Evolutionary conservation across 2,329 filamentous ascomycete species (phyloP).

Genomic region (Diaporthe ilicicola): DNA sequence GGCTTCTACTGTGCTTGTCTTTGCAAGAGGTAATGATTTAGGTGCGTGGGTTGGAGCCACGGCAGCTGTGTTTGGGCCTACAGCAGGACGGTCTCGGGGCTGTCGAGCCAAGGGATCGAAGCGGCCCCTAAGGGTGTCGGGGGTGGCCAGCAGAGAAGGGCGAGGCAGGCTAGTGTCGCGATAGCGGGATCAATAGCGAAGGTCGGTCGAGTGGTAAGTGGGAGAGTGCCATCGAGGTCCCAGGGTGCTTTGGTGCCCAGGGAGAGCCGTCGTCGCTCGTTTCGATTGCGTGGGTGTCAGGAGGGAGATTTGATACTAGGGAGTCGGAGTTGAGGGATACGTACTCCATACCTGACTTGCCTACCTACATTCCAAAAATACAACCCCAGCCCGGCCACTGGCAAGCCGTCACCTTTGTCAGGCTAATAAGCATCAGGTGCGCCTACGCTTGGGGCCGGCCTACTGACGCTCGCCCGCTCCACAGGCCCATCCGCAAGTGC

Average conservation of each 20-base stretch:
- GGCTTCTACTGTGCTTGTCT: background rate
- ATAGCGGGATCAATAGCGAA: constrained; percentile 21
- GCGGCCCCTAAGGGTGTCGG: background rate
- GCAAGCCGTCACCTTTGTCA: constrained; percentile 16
- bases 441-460: background rate
- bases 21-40: background rate
- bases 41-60: background rate
- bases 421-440: background rate
- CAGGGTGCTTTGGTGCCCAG: background rate
- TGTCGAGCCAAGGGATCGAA: constrained; percentile 17
- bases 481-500: background rate
- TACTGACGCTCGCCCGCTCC: constrained; percentile 7
- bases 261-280: constrained; percentile 8
- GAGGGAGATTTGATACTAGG: constrained; percentile 24
- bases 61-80: background rate
- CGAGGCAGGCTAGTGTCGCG: constrained; percentile 21
- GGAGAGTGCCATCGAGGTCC: constrained; percentile 5
- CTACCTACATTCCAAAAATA: constrained; percentile 14
- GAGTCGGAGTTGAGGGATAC: constrained; percentile 26
- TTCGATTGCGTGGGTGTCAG: constrained; percentile 22
- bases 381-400: background rate
- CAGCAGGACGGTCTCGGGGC: background rate
- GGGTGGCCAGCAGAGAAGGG: background rate
- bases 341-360: constrained; percentile 23
- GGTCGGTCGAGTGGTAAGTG: background rate